These are phyloP conservation scores for Curvularia verruculosa DNA, from an alignment of 2,329 filamentous ascomycete species.

Conservation along the genomic window DNA sequence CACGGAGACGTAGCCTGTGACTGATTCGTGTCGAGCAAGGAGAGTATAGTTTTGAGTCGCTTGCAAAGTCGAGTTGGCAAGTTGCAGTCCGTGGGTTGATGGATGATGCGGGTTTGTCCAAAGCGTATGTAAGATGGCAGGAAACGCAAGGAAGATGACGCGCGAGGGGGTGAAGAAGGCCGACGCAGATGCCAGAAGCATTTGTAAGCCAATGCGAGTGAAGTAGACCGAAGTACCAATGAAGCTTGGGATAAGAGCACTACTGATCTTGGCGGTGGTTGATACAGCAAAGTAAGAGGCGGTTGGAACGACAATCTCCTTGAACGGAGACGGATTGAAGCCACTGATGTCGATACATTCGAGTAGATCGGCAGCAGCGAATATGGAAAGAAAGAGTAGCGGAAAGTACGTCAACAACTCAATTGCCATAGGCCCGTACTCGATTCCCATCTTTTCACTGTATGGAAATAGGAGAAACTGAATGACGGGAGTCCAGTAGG, in stretches of 20 bases:
- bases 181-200: conserved; percentile 70
- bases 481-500: conserved; percentile 73
- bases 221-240: conserved; percentile 69
- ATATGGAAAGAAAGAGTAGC: conserved; percentile 50
- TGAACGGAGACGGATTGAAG: conserved; percentile 62
- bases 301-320: conserved; percentile 69
- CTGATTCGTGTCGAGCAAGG: conserved; percentile 80
- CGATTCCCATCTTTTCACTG: conserved; percentile 70
- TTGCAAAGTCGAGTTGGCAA: conserved; percentile 69
- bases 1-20: conserved; percentile 92
- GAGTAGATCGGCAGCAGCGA: conserved; percentile 58
- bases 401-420: conserved; percentile 73
- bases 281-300: conserved; percentile 70
- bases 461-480: conserved; percentile 74
- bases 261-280: conserved; percentile 51
- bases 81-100: conserved; percentile 63
- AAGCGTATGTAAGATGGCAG: conserved; percentile 73
- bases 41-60: conserved; percentile 71
- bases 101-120: conserved; percentile 77
- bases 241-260: conserved; percentile 52
- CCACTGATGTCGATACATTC: conserved; percentile 65
- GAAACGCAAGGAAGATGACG: conserved; percentile 69
- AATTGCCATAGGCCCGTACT: conserved; percentile 75
- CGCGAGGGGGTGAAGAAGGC: conserved; percentile 71
- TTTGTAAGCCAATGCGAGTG: conserved; percentile 74